Evolutionary conservation across 2,329 filamentous ascomycete genomes (phyloP).

Genomic region (Xylariaceae sp.): DNA sequence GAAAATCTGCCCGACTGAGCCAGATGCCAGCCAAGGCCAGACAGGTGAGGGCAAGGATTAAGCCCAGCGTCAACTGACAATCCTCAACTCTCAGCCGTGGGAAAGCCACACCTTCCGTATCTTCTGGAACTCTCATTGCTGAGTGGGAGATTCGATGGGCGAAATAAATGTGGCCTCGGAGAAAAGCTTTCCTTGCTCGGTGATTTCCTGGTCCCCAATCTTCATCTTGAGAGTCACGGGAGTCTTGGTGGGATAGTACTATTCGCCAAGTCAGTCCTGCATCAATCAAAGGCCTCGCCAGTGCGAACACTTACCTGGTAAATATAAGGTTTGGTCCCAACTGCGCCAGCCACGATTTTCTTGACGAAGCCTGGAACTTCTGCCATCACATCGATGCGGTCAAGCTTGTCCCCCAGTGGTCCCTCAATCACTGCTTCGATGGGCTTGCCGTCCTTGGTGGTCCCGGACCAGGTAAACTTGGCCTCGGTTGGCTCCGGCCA

Average conservation of each 20-base stretch:
- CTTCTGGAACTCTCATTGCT: no score
- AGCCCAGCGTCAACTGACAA: no score
- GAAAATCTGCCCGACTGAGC: no score
- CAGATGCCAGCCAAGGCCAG: no score
- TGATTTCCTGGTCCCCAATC: slow-evolving; percentile 69
- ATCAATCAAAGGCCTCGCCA: no score
- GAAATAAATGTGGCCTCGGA: slow-evolving; percentile 96
- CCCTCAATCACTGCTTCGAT: slow-evolving; percentile 65
- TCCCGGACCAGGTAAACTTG: slow-evolving; percentile 72
- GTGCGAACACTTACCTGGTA: slow-evolving; percentile 78
- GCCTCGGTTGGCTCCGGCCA: slow-evolving; percentile 81
- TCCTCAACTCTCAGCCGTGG: no score
- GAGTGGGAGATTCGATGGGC: slow-evolving; percentile 31
- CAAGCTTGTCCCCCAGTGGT: slow-evolving; percentile 59
- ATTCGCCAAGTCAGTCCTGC: slow-evolving; percentile 17
- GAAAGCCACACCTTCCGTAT: no score
- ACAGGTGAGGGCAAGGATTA: no score
- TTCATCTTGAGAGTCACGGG: slow-evolving; percentile 72
- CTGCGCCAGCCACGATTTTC: slow-evolving; percentile 79
- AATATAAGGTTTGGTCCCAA: slow-evolving; percentile 93
- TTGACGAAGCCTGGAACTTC: slow-evolving; percentile 96
- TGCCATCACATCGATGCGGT: slow-evolving; percentile 91
- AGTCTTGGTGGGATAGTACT: slow-evolving; percentile 64
- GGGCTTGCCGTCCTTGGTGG: slow-evolving; percentile 65
- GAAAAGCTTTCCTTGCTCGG: slow-evolving; percentile 73